phyloP scores from a whole-genome alignment of 352 stramenopile genomes.

The Globisporangium acanthophoron region DNA sequence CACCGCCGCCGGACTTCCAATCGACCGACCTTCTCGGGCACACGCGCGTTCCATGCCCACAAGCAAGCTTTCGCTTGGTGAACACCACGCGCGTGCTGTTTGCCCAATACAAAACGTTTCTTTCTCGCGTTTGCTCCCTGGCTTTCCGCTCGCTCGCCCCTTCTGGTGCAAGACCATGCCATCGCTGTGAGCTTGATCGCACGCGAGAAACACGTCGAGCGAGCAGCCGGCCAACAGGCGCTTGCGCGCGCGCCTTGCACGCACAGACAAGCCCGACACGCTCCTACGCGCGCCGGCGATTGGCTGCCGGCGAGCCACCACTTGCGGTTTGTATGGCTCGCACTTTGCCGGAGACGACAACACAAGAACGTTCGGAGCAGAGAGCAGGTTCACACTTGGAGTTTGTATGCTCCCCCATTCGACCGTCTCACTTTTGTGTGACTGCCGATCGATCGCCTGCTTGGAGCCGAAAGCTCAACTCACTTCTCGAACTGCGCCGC shows the following conservation, averaged over 20 bases:
- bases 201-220: not conserved
- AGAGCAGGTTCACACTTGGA: not conserved
- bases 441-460: not conserved
- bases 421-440: not conserved
- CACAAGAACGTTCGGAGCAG: slow-evolving; percentile 6
- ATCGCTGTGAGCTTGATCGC: not conserved
- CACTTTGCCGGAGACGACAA: not conserved
- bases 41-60: too few relatives aligned
- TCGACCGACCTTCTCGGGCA: too few relatives aligned
- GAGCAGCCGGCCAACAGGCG: not conserved
- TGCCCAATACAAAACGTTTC: too few relatives aligned
- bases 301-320: not conserved
- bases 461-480: slow-evolving; percentile 1
- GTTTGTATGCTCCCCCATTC: slow-evolving; percentile 1
- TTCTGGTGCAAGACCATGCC: too few relatives aligned
- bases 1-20: too few relatives aligned
- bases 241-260: not conserved
- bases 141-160: too few relatives aligned
- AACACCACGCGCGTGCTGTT: too few relatives aligned
- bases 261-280: not conserved
- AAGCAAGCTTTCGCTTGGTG: too few relatives aligned
- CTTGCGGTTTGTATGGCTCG: not conserved
- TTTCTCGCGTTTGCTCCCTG: too few relatives aligned
- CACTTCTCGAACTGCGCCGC: slow-evolving; percentile 25
- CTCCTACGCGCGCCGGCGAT: not conserved